Evolutionary conservation across 1,284 basidiomycete genomes (phyloP).

Genomic region (Inonotus hispidus): DNA sequence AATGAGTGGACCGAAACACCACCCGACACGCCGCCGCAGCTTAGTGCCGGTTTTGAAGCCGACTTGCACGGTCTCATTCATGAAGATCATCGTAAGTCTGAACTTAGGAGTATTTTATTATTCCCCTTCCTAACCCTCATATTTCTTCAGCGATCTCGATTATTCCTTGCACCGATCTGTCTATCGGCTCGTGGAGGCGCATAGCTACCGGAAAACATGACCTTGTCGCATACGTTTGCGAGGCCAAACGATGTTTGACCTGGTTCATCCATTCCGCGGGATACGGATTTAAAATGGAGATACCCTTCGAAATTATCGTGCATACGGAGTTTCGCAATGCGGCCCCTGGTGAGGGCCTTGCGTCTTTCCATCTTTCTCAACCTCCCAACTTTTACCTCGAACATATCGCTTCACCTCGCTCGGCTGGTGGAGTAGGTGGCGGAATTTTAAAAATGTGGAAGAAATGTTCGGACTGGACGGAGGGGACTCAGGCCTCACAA

Average conservation of each 20-base stretch:
- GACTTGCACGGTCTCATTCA: constrained; percentile 62
- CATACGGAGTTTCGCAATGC: constrained; percentile 52
- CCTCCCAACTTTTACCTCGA: constrained; percentile 68
- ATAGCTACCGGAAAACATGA: constrained; percentile 56
- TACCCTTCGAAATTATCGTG: constrained; percentile 60
- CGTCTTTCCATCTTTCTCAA: constrained; percentile 55
- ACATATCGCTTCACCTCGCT: constrained; percentile 30
- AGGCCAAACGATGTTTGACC: constrained; percentile 54
- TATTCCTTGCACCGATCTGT: constrained; percentile 68
- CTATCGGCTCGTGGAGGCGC: constrained; percentile 72
- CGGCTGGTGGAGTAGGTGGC: constrained; percentile 8
- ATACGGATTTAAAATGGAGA: constrained; percentile 76
- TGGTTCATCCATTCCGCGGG: constrained; percentile 75
- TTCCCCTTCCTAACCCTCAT: constrained; percentile 9
- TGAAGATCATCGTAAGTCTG: constrained; percentile 60
- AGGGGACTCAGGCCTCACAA: constrained; percentile 62
- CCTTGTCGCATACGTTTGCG: constrained; percentile 68
- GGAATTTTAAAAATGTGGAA: constrained; percentile 48
- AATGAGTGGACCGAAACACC: constrained; percentile 33
- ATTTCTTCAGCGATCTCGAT: constrained; percentile 56
- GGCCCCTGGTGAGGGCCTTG: constrained; percentile 51
- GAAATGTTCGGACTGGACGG: constrained; percentile 70
- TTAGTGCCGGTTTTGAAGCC: constrained; percentile 47
- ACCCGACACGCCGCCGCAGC: constrained; percentile 47
- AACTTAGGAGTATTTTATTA: constrained; percentile 13